phyloP scores from a whole-genome alignment of 257 asterid species.

The Perilla frutescens region DNA sequence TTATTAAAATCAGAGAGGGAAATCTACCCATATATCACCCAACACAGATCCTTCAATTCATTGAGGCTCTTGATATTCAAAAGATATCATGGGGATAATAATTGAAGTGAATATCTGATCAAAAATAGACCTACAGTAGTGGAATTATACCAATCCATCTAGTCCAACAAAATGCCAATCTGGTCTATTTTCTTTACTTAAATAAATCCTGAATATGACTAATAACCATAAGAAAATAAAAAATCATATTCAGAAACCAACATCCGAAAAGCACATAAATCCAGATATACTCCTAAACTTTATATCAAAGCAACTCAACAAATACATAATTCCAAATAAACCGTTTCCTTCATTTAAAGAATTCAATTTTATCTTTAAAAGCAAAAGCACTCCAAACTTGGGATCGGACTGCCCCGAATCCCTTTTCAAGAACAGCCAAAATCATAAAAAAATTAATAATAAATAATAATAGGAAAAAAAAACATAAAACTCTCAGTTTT shows the following conservation, averaged over 20 bases:
- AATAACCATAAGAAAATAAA: slow-evolving; percentile 17
- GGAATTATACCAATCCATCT: not conserved
- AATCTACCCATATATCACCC: not conserved
- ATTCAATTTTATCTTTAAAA: slow-evolving; percentile 35
- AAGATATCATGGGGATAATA: not conserved
- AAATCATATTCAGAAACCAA: slow-evolving; percentile 20
- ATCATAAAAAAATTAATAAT: slow-evolving; percentile 21
- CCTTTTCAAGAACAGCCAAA: slow-evolving; percentile 28
- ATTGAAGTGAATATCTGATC: not conserved
- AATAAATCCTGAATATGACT: slow-evolving; percentile 30
- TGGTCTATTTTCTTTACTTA: not conserved
- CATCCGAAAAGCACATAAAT: slow-evolving; percentile 31
- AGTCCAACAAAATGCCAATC: slow-evolving; percentile 27
- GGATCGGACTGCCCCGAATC: slow-evolving; percentile 25
- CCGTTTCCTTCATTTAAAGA: slow-evolving; percentile 44
- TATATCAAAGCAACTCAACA: slow-evolving; percentile 31
- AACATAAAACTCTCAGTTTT: slow-evolving; percentile 19
- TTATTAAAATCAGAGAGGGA: slow-evolving; percentile 12
- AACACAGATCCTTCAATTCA: slow-evolving; percentile 24
- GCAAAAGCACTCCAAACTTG: slow-evolving; percentile 35
- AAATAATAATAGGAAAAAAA: not conserved
- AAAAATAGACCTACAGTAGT: slow-evolving; percentile 6
- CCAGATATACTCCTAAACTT: slow-evolving; percentile 31
- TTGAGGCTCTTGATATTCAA: slow-evolving; percentile 25
- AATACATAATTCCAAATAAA: slow-evolving; percentile 28